Percentiles rank a stretch among this genome's conserved stretches.
phyloP scores from a whole-genome alignment of 2,329 filamentous ascomycete genomes.

The Nothopassalora personata region DNA sequence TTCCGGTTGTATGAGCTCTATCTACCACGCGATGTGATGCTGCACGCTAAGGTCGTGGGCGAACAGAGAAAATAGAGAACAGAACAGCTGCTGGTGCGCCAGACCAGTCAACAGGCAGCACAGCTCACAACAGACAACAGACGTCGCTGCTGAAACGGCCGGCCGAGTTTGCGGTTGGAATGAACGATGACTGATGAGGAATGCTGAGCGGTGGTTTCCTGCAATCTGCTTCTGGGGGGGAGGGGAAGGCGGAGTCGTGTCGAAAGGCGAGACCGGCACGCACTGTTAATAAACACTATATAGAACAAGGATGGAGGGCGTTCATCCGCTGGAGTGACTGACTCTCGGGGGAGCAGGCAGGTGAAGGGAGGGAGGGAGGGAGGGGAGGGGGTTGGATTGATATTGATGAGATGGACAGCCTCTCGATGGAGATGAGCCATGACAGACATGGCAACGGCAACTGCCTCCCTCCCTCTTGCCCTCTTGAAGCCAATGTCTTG shows the following conservation, averaged over 20 bases:
- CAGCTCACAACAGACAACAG: conserved; percentile 2
- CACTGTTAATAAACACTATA: not conserved
- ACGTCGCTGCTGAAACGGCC: conserved; percentile 12
- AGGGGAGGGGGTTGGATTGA: too few species aligned
- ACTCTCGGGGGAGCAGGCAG: not conserved
- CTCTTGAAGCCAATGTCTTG: not conserved
- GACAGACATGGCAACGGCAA: too few species aligned
- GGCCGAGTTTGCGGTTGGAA: conserved; percentile 6
- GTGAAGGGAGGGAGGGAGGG: not conserved
- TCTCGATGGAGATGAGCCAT: not conserved
- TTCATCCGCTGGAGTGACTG: not conserved
- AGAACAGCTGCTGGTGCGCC: not conserved
- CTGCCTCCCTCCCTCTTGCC: too few species aligned
- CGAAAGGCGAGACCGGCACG: conserved; percentile 8
- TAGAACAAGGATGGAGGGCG: not conserved
- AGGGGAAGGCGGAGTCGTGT: conserved; percentile 1
- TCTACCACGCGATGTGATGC: not conserved
- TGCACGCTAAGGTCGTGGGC: not conserved
- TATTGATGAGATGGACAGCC: not conserved
- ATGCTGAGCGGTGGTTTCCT: conserved; percentile 11
- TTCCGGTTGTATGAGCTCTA: not conserved
- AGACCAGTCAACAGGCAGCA: not conserved
- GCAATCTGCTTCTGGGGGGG: conserved; percentile 7
- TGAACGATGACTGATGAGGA: conserved; percentile 4
- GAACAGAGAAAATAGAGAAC: not conserved